Base-by-base conservation (phyloP, 441 rosid species). In the Pelargonium cotyledonis region DNA sequence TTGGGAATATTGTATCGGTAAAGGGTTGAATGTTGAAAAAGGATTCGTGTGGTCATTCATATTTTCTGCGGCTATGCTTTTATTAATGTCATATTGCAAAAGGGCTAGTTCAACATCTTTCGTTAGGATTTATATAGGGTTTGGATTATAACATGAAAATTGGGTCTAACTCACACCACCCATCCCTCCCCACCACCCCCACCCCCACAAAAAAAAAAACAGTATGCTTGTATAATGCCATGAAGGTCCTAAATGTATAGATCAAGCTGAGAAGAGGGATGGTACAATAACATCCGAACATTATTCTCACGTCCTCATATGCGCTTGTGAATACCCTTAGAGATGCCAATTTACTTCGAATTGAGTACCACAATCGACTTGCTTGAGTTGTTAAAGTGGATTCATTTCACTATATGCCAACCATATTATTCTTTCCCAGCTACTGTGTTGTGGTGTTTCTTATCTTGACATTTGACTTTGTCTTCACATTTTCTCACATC, bases 11-110 rank as follows among this genome's bases (percentile, higher is more conserved):
- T 57, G 29, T 26, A 57, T 57, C 9, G 15, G 6, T 49, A 0
- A 57, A 57, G 62, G 11, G 14, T 9, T 57, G 62, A 57, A 57
- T 57, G 62, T 57, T 57, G 62, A 57, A 57, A 18, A 57, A 1
- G 26, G 29, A 57, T 15, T 57, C 14, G 12, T 57, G 62, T 57
- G 62, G 62, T 8, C 62, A 57, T 8, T 26, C 62, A 18, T 18
- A 26, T 57, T 57, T 57, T 12, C 19, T 26, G 29, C 29, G 62
- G 62, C 19, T 57, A 57, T 57, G 62, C 29, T 57, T 57, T 57
- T 29, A 18, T 57, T 57, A 16, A 8, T 57, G 62, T 18, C 62
- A 8, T 57, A 57, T 57, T 7, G 19, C 11, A 57, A 57, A 26
- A 18, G 12, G 8, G 26, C 29, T 57, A 15, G 19, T 19, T 57